Percentiles rank a stretch among this genome's conserved stretches.
Conservation (phyloP, 805 yeast genomes). For the Starmerella davenportii region DNA sequence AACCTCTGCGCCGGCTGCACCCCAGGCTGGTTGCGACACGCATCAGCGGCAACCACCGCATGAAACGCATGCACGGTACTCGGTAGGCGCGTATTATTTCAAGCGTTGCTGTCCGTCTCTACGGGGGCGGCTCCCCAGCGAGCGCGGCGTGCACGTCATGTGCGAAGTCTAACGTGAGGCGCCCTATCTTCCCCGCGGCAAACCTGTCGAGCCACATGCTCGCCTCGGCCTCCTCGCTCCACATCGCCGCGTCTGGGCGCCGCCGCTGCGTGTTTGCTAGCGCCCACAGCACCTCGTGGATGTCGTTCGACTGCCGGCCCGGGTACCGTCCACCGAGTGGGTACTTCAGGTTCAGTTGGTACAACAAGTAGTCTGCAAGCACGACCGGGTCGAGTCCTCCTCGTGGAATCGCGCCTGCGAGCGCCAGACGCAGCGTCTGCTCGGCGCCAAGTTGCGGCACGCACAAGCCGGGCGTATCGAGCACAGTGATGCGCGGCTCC, state of each 20-base stretch:
- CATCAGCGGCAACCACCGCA: too few relatives aligned
- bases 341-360: conserved; percentile 34
- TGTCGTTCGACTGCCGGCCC: conserved; percentile 13
- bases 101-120: too few relatives aligned
- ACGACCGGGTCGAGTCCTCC: conserved; percentile 64
- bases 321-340: conserved; percentile 16
- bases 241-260: conserved; percentile 1
- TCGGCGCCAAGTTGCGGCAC: conserved; percentile 54
- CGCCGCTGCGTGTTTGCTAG: conserved; percentile 5
- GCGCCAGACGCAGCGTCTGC: conserved; percentile 55
- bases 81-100: too few relatives aligned
- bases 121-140: too few relatives aligned
- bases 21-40: too few relatives aligned
- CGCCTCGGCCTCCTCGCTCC: conserved; percentile 9
- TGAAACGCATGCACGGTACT: too few relatives aligned
- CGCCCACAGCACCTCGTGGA: conserved; percentile 10
- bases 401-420: conserved; percentile 58
- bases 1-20: too few relatives aligned
- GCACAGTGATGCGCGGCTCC: conserved; percentile 45
- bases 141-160: conserved; percentile 3
- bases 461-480: conserved; percentile 89
- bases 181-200: conserved; percentile 7
- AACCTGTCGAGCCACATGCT: conserved; percentile 11
- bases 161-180: conserved; percentile 5
- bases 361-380: conserved; percentile 72